Base-by-base conservation (phyloP, 23 red algal species). In the Gracilaria caudata region DNA sequence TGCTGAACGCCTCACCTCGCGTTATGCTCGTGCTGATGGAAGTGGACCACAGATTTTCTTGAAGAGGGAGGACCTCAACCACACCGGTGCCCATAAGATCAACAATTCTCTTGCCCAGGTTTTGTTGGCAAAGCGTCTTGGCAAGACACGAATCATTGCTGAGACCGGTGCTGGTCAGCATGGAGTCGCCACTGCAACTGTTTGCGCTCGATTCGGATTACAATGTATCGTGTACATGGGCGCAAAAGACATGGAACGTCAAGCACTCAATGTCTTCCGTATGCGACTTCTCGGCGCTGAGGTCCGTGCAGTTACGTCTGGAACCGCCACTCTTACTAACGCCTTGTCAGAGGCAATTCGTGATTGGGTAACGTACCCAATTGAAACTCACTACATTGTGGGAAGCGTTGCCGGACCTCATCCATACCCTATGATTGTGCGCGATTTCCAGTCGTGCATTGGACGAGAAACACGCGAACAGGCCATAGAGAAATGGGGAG, bases 161-260 rank as follows among this genome's bases (percentile, higher is more conserved):
- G 97, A 99, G 90, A 99, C 97, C 20, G 97, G 97, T n/a, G 97
- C 97, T 25, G 97, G 97, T 5, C 97, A 99, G 87, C 97, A 99
- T 51, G 97, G 97, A 26, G 97, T 99, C 12, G 97, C 97, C 20
- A 99, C 97, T 13, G 97, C 97, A 30, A 99, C 97, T n/a, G 97
- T 99, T n/a, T 99, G 97, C 64, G 97, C 97, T 37, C 92, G 97
- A 39, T 99, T 99, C 80, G 97, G 97, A n/a, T 14, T 99, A 38
- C n/a, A 94, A 79, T 99, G 97, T 73, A 76, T 96, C 0, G 97
- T 99, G 2, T 99, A 90, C 64, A 99, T 99, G 97, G 97, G 97
- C 24, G 97, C 93, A 24, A 90, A 86, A 56, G 97, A 99, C 70
- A 99, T 99, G 93, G 94, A 99, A 75, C 93, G 97, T 39, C 97